Evolutionary conservation across 2,329 filamentous ascomycete species (phyloP).

Genomic region (Trichoderma arundinaceum): DNA sequence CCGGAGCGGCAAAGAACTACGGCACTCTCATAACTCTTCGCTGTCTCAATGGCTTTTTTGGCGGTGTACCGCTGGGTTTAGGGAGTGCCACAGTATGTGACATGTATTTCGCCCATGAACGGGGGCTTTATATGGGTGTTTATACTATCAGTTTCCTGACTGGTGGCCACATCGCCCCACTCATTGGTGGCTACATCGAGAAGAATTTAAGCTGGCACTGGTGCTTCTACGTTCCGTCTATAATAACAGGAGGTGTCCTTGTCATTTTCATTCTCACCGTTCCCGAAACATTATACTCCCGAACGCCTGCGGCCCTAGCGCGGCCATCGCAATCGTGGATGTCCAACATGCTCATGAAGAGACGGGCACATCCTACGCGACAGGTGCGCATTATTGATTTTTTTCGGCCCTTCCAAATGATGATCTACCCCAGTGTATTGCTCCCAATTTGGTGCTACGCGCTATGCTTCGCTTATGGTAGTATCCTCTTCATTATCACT

Average conservation of each 20-base stretch:
- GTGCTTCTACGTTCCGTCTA: slow-evolving; percentile 25
- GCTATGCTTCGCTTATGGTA: slow-evolving; percentile 22
- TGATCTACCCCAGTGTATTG: slow-evolving; percentile 21
- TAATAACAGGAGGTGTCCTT: slow-evolving; percentile 11
- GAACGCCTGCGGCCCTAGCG: slow-evolving; percentile 17
- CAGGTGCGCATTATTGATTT: not conserved
- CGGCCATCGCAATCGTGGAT: slow-evolving; percentile 20
- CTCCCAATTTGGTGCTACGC: slow-evolving; percentile 18
- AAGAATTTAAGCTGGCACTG: slow-evolving; percentile 28
- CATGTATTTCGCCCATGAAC: slow-evolving; percentile 26
- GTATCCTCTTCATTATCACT: slow-evolving; percentile 25
- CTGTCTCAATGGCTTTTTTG: slow-evolving; percentile 22
- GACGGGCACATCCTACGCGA: slow-evolving; percentile 24
- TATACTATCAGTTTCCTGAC: slow-evolving; percentile 27
- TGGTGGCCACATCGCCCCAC: slow-evolving; percentile 20
- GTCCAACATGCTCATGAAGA: slow-evolving; percentile 26
- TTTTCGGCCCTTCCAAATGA: slow-evolving; percentile 19
- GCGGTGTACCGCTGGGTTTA: slow-evolving; percentile 13
- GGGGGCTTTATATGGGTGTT: slow-evolving; percentile 22
- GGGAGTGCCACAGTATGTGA: slow-evolving; percentile 25
- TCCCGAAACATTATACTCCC: slow-evolving; percentile 23
- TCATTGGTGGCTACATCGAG: slow-evolving; percentile 25
- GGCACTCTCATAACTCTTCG: slow-evolving; percentile 21
- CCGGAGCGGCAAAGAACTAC: slow-evolving; percentile 25
- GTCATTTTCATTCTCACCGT: slow-evolving; percentile 15